Conservation (phyloP, 306 rosid genomes). For the Mucuna pruriens region DNA sequence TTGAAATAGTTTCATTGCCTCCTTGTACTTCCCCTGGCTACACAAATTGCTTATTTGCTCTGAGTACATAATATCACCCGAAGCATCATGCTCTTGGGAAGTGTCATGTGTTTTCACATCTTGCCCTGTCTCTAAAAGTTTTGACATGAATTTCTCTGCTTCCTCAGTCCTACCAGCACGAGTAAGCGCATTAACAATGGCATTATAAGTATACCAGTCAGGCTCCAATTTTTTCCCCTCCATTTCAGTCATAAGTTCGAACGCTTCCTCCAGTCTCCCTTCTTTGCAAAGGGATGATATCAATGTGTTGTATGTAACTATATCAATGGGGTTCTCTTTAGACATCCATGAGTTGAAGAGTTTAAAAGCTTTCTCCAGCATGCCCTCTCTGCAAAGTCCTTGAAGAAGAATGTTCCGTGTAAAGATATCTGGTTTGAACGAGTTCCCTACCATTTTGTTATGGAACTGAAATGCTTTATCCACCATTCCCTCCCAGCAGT, state of each 20-base stretch:
- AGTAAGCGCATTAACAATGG: constrained; percentile 59
- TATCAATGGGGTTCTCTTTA: constrained; percentile 64
- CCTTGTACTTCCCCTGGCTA: constrained; percentile 72
- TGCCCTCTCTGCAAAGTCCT: constrained; percentile 74
- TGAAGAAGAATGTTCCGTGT: constrained; percentile 81
- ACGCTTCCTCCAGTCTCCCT: constrained; percentile 68
- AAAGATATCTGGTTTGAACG: constrained; percentile 71
- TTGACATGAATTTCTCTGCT: constrained; percentile 60
- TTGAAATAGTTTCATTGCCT: constrained; percentile 69
- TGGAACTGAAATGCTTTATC: constrained; percentile 89
- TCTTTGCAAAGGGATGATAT: constrained; percentile 80
- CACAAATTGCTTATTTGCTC: constrained; percentile 69
- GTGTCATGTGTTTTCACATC: constrained; percentile 41
- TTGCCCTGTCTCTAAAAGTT: constrained; percentile 59
- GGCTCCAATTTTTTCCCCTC: constrained; percentile 64
- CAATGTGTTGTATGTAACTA: constrained; percentile 83
- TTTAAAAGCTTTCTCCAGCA: constrained; percentile 79
- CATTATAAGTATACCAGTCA: constrained; percentile 65
- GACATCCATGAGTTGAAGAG: constrained; percentile 72
- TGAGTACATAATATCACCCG: constrained; percentile 52
- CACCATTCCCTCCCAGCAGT: constrained; percentile 69
- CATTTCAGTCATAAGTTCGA: constrained; percentile 70
- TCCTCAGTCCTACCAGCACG: constrained; percentile 65
- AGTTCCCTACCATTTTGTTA: constrained; percentile 71
- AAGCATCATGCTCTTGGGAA: constrained; percentile 49